A percentile compares a stretch with the other conserved stretches of the same genome.
phyloP scores from a whole-genome alignment of 192 early-diverging fungal species.

The Rhizophlyctis rosea region DNA sequence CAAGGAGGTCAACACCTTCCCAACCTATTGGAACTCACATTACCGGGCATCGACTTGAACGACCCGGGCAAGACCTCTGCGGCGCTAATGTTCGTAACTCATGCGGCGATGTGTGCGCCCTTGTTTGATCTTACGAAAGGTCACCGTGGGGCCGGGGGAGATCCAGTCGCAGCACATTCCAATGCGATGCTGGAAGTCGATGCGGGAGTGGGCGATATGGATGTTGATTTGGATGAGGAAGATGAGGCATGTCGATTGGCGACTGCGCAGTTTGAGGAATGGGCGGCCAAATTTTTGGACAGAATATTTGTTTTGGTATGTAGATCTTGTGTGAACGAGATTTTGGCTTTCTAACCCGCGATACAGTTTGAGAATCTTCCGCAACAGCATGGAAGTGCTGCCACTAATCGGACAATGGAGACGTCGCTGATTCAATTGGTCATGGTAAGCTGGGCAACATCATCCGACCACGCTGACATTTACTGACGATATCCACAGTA shows the following conservation, averaged over 20 bases:
- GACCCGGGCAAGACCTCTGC: conserved; percentile 78
- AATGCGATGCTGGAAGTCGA: conserved; percentile 42
- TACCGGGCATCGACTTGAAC: conserved; percentile 93
- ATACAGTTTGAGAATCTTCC: conserved; percentile 73
- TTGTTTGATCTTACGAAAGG: conserved; percentile 63
- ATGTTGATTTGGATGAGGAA: conserved; percentile 53
- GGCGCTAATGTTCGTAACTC: conserved; percentile 67
- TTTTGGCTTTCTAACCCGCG: not conserved
- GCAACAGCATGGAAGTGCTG: conserved; percentile 47
- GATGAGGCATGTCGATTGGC: conserved; percentile 64
- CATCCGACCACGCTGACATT: not conserved
- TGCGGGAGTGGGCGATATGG: conserved; percentile 35
- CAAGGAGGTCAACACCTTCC: conserved; percentile 80
- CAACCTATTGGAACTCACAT: conserved; percentile 70
- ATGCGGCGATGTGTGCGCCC: conserved; percentile 61
- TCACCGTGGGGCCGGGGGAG: conserved; percentile 15
- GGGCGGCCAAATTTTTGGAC: conserved; percentile 79
- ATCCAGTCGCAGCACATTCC: too few relatives aligned
- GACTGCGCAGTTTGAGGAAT: conserved; percentile 84
- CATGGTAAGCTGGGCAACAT: not conserved
- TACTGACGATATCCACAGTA: conserved; percentile 33
- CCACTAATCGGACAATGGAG: conserved; percentile 8
- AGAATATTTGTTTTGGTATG: conserved; percentile 72
- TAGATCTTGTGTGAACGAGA: conserved; percentile 12
- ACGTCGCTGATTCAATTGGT: conserved; percentile 6